Evolutionary conservation across 495 filamentous ascomycete species (phyloP), one percentile per base, ranked within the genome.

Genomic region (Chaetomium cochliodes): DNA sequence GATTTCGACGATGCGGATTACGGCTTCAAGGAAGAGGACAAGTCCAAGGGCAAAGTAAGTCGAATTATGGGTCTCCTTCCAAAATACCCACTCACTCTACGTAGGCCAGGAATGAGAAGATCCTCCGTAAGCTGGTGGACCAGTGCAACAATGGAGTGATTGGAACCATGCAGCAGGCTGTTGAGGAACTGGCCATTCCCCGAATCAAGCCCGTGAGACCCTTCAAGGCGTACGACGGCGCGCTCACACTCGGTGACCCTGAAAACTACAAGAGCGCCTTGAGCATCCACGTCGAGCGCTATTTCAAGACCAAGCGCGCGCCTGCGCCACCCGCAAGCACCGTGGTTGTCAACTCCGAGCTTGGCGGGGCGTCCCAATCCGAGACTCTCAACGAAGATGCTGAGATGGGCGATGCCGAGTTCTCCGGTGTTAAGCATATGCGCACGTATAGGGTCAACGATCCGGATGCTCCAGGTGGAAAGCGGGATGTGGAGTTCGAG

Each of bases 1-100:
- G 94, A 99, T 76, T 98, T 98, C 73, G 92, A 99, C 68, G 96
- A 97, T 77, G 72, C 86, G 5, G 92, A 96, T 37, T 97, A 87
- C 70, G 92, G 93, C 30, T 89, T 91, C 70, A 96, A 93, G 74
- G 93, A 99, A 79, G 93, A 99, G 75, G 86, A 90, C 68, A 99
- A 99, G 75, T 79, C 85, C 56, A 63, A 69, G 3, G 64, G 73
- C 61, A 97, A 97, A 82, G 84, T 87, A 67, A 37, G 51, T 26
- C 47, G n/a, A 1, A 53, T 37, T 22, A 9, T 15, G 23, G 39
- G n/a, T 25, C 5, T 7, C 2, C 5, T 28, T 3, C 13, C 23
- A 22, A 20, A 16, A 16, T 9, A 2, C 39, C 13, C 23, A 33
- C 46, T 62, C 18, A 59, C 30, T 26, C 23, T 25, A 28, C 1